These are phyloP conservation scores for Backusella liffmaniae DNA, from an alignment of 192 early-diverging fungal species.

Conservation along the genomic window DNA sequence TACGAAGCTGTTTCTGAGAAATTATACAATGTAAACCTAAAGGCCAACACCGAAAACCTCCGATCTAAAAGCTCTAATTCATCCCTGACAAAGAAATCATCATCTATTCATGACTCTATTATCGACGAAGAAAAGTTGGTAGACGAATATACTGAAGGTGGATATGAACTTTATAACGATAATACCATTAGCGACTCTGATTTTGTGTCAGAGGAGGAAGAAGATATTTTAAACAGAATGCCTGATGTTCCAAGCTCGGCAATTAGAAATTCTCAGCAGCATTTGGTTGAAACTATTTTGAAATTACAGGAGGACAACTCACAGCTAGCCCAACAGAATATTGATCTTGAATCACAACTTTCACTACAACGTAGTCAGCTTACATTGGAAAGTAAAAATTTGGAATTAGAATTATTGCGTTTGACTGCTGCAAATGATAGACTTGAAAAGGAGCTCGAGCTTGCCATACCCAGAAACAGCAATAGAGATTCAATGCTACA, in stretches of 20 bases:
- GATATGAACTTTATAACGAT: background rate
- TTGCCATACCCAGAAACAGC: conserved; percentile 20
- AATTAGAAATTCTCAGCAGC: background rate
- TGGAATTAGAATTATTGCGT: conserved; percentile 26
- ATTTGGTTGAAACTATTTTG: background rate
- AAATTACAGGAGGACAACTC: conserved; percentile 28
- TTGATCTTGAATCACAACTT: conserved; percentile 29
- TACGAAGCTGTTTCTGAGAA: background rate
- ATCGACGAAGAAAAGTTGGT: background rate
- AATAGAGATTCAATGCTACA: background rate
- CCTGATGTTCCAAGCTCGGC: background rate
- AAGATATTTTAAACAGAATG: conserved; percentile 6
- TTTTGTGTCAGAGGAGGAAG: background rate
- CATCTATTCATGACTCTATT: conserved; percentile 1
- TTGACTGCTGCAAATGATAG: conserved; percentile 31
- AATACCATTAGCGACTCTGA: background rate
- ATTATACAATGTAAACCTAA: background rate
- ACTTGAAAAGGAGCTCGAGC: conserved; percentile 36
- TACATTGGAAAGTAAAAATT: conserved; percentile 20
- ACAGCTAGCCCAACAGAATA: conserved; percentile 15
- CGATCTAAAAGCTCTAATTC: background rate
- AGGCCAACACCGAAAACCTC: background rate
- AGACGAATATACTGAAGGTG: background rate
- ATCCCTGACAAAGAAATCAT: background rate
- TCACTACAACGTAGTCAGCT: conserved; percentile 17